Percentiles rank a stretch among this genome's conserved stretches.
Conservation (phyloP, 192 early-diverging fungal species). For the Coemansia asiatica region DNA sequence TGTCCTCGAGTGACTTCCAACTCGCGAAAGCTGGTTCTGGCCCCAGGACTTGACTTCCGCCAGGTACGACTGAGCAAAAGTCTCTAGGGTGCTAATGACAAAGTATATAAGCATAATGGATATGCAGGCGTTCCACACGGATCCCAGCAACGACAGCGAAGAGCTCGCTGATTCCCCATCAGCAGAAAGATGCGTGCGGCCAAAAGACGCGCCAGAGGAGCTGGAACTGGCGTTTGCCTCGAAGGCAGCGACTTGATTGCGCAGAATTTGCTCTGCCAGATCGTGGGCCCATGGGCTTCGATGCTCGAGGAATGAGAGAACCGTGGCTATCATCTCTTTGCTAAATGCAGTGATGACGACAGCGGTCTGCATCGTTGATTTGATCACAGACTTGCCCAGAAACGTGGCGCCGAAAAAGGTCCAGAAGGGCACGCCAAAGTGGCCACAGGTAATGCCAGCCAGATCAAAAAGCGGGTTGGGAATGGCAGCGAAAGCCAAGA, state of each 20-base stretch:
- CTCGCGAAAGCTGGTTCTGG: conserved; percentile 37
- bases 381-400: conserved; percentile 88
- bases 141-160: conserved; percentile 59
- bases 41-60: conserved; percentile 54
- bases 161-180: conserved; percentile 24
- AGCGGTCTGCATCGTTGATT: conserved; percentile 78
- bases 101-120: conserved; percentile 84
- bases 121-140: conserved; percentile 79
- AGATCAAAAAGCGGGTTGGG: conserved; percentile 98
- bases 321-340: conserved; percentile 65
- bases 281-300: conserved; percentile 63
- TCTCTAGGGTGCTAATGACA: conserved; percentile 76
- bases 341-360: conserved; percentile 85
- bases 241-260: conserved; percentile 34
- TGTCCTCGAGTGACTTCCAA: conserved; percentile 25
- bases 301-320: conserved; percentile 59
- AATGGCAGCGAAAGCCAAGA: conserved; percentile 89
- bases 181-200: not conserved
- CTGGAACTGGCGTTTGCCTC: conserved; percentile 9
- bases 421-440: conserved; percentile 85
- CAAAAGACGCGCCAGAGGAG: not conserved
- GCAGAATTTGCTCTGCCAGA: conserved; percentile 56
- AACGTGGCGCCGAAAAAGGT: conserved; percentile 97
- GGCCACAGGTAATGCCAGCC: conserved; percentile 93
- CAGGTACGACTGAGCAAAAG: conserved; percentile 76